Conservation (phyloP, 345 rosid genomes). For the Arabidopsis arenosa region DNA sequence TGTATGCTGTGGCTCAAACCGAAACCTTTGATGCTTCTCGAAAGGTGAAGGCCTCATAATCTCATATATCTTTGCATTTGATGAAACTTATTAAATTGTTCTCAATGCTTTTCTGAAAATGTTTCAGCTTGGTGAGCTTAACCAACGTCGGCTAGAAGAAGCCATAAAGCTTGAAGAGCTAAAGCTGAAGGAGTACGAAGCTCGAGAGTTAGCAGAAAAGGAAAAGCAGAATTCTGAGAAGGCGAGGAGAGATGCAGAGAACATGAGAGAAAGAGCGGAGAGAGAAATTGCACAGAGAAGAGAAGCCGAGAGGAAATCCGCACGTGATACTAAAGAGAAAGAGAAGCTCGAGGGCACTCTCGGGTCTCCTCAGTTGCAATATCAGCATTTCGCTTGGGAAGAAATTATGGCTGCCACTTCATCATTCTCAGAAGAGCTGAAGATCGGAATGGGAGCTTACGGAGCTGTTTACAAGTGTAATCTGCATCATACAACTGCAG, state of each 20-base stretch:
- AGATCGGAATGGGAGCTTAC: conserved; percentile 46
- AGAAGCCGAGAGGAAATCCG: conserved; percentile 67
- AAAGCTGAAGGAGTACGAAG: conserved; percentile 56
- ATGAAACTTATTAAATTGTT: conserved; percentile 15
- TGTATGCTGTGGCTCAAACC: conserved; percentile 76
- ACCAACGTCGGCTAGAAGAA: conserved; percentile 63
- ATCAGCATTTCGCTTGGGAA: conserved; percentile 50
- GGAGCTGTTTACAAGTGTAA: conserved; percentile 51
- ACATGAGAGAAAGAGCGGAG: conserved; percentile 54
- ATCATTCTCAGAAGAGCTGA: conserved; percentile 45
- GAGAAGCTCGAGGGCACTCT: conserved; percentile 64
- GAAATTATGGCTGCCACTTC: conserved; percentile 46
- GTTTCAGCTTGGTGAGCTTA: conserved; percentile 51
- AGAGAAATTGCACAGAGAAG: conserved; percentile 63
- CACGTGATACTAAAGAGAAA: conserved; percentile 70
- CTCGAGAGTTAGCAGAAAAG: conserved; percentile 59
- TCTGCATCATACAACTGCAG: conserved; percentile 50
- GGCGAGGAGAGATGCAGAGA: conserved; percentile 64
- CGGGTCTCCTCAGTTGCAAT: conserved; percentile 54
- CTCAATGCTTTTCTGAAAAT: conserved; percentile 10
- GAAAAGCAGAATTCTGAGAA: conserved; percentile 66
- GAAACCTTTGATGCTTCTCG: conserved; percentile 81
- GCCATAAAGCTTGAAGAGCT: conserved; percentile 68
- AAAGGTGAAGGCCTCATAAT: conserved; percentile 57
- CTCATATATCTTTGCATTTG: conserved; percentile 8